Evolutionary conservation across 768 basidiomycete species (phyloP), one percentile per base, ranked within the genome.

Genomic region (Coprinellus micaceus): DNA sequence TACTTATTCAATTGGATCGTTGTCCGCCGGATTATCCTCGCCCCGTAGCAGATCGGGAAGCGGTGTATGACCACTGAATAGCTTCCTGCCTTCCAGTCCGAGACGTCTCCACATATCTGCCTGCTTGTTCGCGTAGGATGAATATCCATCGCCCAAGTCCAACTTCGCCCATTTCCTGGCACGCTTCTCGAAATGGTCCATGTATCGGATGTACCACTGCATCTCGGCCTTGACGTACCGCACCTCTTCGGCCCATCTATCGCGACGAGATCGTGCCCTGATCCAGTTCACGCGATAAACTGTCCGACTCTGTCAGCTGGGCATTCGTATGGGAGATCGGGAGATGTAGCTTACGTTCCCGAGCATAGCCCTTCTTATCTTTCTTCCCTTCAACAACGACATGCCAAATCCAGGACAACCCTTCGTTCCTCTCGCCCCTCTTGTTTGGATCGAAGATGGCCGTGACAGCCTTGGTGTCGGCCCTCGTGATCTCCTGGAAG

Each of bases 241-340:
- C 4, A 40, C 10, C 25, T 53, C 52, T 21, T 53, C 52, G 4
- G 6, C 26, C 52, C 52, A 53, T 11, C 52, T 5, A 21, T 53
- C 52, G 7, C 13, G 37, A 4, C 52, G 33, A 19, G 52, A 53
- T 4, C 39, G n/a, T 4, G 52, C 52, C 7, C 52, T n/a, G 10
- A 53, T 19, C 52, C 52, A 53, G 24, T 53, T 53, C 21, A 53
- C 52, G 12, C 52, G 37, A 24, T 53, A 43, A 0, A 53, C 52
- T 53, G 12, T 33, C 33, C 33, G 33, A 33, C 6, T 13, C 33
- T 6, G 13, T 6, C 33, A 13, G 33, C 13, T 33, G 13, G 33
- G 6, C 17, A 24, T 7, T 25, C 39, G n/a, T 21, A 17, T 1
- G 21, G 3, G 29, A 17, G 12, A 2, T 28, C 26, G 4, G 30